phyloP scores from a whole-genome alignment of 176 grass and related monocot species.

The Pontederia crassipes region DNA sequence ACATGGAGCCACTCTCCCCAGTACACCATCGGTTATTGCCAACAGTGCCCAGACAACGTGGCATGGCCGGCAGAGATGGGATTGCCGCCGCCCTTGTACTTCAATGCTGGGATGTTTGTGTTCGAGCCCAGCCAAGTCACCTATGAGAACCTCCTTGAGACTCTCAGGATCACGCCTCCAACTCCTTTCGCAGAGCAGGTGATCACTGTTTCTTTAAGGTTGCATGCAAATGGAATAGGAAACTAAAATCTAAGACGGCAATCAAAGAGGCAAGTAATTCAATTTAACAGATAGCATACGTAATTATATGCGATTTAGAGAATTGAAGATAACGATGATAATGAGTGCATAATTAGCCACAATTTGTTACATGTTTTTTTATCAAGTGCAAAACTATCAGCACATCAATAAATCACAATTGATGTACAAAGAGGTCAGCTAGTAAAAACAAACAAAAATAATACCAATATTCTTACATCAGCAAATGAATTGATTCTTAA shows the following conservation, averaged over 20 bases:
- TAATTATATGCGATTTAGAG: too few species aligned
- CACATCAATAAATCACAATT: too few species aligned
- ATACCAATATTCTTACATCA: too few species aligned
- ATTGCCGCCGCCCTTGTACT: conserved; percentile 12
- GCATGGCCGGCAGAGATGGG: conserved; percentile 15
- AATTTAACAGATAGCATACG: too few species aligned
- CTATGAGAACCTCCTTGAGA: conserved; percentile 3
- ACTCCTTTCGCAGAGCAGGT: conserved; percentile 20
- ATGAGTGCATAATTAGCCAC: too few species aligned
- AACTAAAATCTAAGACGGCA: conserved; percentile 2
- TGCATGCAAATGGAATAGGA: conserved; percentile 12
- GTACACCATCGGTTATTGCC: conserved; percentile 15
- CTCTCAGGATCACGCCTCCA: conserved; percentile 15
- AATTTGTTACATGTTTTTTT: too few species aligned
- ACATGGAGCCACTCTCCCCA: conserved; percentile 22
- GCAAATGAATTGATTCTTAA: too few species aligned
- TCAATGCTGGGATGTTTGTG: conserved; percentile 19
- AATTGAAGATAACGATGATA: too few species aligned
- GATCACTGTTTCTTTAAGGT: background rate
- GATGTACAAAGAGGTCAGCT: too few species aligned
- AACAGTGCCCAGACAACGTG: conserved; percentile 19
- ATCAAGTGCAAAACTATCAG: too few species aligned
- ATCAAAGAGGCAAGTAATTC: background rate
- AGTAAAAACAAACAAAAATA: too few species aligned
- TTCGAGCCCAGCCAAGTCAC: conserved; percentile 2